Conservation (phyloP, 768 basidiomycete genomes). For the Atractiella rhizophila region DNA sequence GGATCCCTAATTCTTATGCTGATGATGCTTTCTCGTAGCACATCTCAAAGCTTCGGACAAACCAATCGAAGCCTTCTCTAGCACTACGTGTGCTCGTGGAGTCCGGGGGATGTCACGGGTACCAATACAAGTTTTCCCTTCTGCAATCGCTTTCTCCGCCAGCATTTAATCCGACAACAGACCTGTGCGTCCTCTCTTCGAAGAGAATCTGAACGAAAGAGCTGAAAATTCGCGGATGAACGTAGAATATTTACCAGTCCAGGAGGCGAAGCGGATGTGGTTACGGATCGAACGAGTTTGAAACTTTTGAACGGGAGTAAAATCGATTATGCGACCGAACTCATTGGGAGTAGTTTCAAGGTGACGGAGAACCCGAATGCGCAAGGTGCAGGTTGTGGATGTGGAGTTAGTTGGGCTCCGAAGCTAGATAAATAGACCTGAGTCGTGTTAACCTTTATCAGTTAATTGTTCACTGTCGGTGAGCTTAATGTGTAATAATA, state of each 20-base stretch:
- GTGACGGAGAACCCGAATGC: conserved; percentile 68
- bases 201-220: conserved; percentile 8
- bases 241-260: background rate
- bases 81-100: conserved; percentile 65
- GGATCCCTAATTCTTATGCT: no score
- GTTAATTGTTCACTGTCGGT: no score
- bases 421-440: no score
- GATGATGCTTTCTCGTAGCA: no score
- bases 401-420: no score
- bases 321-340: conserved; percentile 72
- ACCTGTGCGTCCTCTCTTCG: conserved; percentile 32
- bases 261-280: conserved; percentile 30
- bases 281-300: conserved; percentile 69
- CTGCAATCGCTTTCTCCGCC: background rate
- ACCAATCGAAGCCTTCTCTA: conserved; percentile 33
- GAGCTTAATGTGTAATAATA: no score
- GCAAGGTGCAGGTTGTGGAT: conserved; percentile 62
- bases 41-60: no score
- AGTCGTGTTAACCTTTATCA: no score
- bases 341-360: conserved; percentile 77
- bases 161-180: conserved; percentile 28
- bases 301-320: conserved; percentile 63
- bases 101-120: conserved; percentile 89
- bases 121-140: conserved; percentile 80
- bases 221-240: conserved; percentile 3